Evolutionary conservation across 768 basidiomycete species (phyloP), one percentile per base, ranked within the genome.

Genomic region (Austroboletus festivus): DNA sequence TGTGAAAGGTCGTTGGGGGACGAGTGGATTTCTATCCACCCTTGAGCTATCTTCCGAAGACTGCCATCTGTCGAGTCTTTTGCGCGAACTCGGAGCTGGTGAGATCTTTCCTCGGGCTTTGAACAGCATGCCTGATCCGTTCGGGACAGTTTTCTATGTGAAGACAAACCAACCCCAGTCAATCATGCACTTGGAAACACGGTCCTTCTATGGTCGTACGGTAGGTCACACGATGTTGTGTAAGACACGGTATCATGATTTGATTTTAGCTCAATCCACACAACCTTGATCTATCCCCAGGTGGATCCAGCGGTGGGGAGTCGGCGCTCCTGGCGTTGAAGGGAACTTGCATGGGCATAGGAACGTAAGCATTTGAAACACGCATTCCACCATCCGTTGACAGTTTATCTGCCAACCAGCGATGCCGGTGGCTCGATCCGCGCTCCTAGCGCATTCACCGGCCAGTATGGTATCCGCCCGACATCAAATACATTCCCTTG

Each of bases 221-320:
- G 63, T 64, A 20, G 7, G 59, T 45, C 20, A 16, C 13, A 12
- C 6, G 15, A 19, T 41, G 13, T n/a, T 0, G 1, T 3, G 1
- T 9, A 3, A 16, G 19, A n/a, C 31, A 18, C 7, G 0, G 2
- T 15, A 23, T 16, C 11, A 13, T 53, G 7, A 50, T 38, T 18
- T 26, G n/a, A 20, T 40, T 41, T 35, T 64, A 77, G 38, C 56
- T 67, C 24, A 92, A 93, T 58, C 90, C 92, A 0, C 75, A 74
- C 64, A 91, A 92, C 58, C 78, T 83, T 15, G 73, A 74, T 18
- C 73, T 90, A 38, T 89, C 86, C 4, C 67, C 76, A 5, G 92
- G 92, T 15, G 92, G 92, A 0, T 93, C 89, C 1, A 87, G 86
- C 3, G 92, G 93, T 5, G 92, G 92, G 26, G 93, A 93, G 70